Evolutionary conservation across 2,329 filamentous ascomycete genomes (phyloP).

Genomic region (Metarhizium album): DNA sequence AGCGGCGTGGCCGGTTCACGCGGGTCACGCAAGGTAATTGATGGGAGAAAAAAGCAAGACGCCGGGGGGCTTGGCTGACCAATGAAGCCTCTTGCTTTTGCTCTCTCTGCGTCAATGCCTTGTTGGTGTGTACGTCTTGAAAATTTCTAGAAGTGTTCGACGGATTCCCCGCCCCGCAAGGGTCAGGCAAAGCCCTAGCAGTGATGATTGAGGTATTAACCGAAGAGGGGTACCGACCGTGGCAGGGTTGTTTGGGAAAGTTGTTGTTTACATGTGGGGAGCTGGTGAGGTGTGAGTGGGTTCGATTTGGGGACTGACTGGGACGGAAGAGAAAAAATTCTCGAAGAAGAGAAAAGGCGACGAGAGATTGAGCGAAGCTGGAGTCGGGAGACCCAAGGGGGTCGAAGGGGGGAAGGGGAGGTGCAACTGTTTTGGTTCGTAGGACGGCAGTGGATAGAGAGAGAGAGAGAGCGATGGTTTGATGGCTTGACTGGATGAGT

Average conservation of each 20-base stretch:
- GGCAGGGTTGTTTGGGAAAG: neutral
- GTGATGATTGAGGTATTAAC: neutral
- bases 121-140: neutral
- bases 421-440: too few species aligned
- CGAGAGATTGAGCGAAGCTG: neutral
- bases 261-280: neutral
- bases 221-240: neutral
- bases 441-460: too few species aligned
- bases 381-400: neutral
- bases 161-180: neutral
- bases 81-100: too few species aligned
- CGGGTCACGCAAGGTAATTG: neutral
- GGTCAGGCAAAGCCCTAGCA: neutral
- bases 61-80: too few species aligned
- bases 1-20: neutral
- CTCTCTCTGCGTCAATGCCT: neutral
- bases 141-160: slow-evolving; percentile 3
- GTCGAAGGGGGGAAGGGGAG: too few species aligned
- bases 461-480: too few species aligned
- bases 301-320: neutral
- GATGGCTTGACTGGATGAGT: too few species aligned
- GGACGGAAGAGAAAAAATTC: neutral
- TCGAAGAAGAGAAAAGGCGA: neutral
- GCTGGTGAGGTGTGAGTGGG: slow-evolving; percentile 1
- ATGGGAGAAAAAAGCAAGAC: neutral